Percentiles rank a stretch among this genome's conserved stretches.
Evolutionary conservation across 2,329 filamentous ascomycete species (phyloP).

Genomic region (Graphium sp.): DNA sequence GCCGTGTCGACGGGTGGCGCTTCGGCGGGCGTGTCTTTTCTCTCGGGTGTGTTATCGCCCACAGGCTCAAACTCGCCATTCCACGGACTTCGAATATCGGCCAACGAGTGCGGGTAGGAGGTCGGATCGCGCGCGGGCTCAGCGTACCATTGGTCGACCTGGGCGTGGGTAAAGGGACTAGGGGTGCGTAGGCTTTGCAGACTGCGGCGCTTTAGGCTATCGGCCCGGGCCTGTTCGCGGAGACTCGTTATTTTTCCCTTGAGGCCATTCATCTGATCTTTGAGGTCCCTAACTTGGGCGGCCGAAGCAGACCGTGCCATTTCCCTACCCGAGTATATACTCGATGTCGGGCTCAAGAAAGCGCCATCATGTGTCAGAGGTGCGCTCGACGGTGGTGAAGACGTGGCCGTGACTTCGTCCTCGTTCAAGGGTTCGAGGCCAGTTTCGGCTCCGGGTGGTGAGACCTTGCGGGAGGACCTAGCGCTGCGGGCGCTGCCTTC

Average conservation of each 20-base stretch:
- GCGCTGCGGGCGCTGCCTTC: constrained; percentile 13
- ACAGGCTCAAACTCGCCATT: constrained; percentile 13
- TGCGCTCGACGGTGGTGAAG: constrained; percentile 14
- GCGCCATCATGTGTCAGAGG: constrained; percentile 9
- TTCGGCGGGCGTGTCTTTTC: too few relatives aligned
- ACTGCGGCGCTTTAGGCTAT: constrained; percentile 62
- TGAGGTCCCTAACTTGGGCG: constrained; percentile 56
- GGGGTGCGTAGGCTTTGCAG: constrained; percentile 58
- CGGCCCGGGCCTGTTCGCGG: constrained; percentile 62
- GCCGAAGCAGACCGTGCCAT: constrained; percentile 53
- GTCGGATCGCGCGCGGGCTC: constrained; percentile 12
- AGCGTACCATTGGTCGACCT: constrained; percentile 33
- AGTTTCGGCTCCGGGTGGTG: constrained; percentile 21
- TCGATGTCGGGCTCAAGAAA: constrained; percentile 27
- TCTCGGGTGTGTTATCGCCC: too few relatives aligned
- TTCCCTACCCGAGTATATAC: constrained; percentile 23
- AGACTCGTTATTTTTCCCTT: constrained; percentile 73
- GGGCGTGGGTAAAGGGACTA: constrained; percentile 63
- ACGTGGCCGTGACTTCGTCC: constrained; percentile 20
- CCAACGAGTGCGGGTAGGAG: constrained; percentile 6
- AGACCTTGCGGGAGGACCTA: constrained; percentile 17
- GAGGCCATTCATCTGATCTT: constrained; percentile 71
- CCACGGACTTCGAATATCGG: constrained; percentile 11
- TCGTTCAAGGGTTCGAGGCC: constrained; percentile 37
- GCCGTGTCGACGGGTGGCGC: too few relatives aligned